These are phyloP conservation scores for Aureobasidium mangrovei DNA, from an alignment of 2,329 filamentous ascomycete species.

Conservation along the genomic window DNA sequence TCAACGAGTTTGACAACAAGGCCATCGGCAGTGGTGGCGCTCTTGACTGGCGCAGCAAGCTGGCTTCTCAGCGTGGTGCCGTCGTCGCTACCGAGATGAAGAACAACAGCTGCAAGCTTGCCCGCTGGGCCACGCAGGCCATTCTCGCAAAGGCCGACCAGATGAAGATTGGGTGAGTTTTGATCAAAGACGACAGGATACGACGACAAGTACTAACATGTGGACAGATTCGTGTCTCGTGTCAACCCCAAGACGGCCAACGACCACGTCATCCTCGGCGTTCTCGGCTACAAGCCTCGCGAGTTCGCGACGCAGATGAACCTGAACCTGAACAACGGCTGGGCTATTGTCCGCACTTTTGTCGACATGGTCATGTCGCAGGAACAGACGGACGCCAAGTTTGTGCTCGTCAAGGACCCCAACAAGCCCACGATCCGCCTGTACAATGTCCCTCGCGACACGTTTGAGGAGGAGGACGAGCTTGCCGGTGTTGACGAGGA, in stretches of 20 bases:
- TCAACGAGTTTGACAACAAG: conserved; percentile 99
- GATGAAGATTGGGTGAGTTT: conserved; percentile 88
- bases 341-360: conserved; percentile 97
- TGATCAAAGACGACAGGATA: not conserved
- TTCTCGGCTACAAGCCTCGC: conserved; percentile 93
- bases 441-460: conserved; percentile 80
- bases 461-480: conserved; percentile 86
- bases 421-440: conserved; percentile 93
- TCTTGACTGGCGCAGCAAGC: conserved; percentile 93
- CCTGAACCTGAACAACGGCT: conserved; percentile 89
- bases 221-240: conserved; percentile 68
- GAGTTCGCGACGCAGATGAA: conserved; percentile 99
- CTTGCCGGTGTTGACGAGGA: conserved; percentile 52
- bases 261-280: conserved; percentile 89
- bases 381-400: conserved; percentile 55
- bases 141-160: conserved; percentile 95
- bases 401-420: conserved; percentile 74
- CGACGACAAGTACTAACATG: conserved; percentile 17
- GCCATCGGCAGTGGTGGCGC: conserved; percentile 91
- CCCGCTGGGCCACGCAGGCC: conserved; percentile 92
- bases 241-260: conserved; percentile 86
- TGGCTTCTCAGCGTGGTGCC: conserved; percentile 88
- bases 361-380: conserved; percentile 83
- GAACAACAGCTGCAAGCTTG: conserved; percentile 99
- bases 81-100: conserved; percentile 99